These are phyloP conservation scores for Aspergillus intermedius DNA, from an alignment of 2,329 filamentous ascomycete species.

Conservation along the genomic window DNA sequence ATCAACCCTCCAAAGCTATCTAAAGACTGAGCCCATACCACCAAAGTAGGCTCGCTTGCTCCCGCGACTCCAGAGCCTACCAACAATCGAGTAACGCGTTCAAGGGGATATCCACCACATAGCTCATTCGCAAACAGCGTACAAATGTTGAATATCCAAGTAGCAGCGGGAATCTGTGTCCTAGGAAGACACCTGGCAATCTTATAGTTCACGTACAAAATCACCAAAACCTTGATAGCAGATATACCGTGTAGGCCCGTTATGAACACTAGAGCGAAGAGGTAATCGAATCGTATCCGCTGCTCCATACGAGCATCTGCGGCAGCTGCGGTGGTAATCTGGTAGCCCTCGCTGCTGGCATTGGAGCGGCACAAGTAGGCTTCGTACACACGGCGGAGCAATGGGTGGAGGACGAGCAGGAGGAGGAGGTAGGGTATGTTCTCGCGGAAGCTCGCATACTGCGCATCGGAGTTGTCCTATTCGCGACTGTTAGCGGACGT, in stretches of 20 bases:
- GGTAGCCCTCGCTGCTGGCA: too few relatives aligned
- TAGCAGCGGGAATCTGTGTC: constrained; percentile 63
- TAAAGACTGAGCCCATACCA: constrained; percentile 62
- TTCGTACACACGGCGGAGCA: constrained; percentile 69
- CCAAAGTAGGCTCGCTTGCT: constrained; percentile 40
- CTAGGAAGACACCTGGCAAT: constrained; percentile 68
- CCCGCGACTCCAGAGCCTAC: constrained; percentile 22
- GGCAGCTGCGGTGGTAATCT: constrained; percentile 10
- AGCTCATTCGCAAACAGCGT: constrained; percentile 88
- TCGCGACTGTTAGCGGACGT: constrained; percentile 11
- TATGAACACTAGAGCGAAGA: constrained; percentile 75
- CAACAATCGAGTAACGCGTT: constrained; percentile 53
- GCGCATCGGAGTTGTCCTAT: constrained; percentile 80
- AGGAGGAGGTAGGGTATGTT: constrained; percentile 76
- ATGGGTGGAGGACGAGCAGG: constrained; percentile 70
- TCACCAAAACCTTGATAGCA: constrained; percentile 69
- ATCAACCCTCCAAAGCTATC: constrained; percentile 80
- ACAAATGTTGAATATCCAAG: constrained; percentile 84
- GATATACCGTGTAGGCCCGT: constrained; percentile 78
- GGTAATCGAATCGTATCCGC: constrained; percentile 73
- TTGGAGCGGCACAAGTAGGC: constrained; percentile 38
- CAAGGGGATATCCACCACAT: constrained; percentile 67
- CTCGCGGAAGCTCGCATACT: constrained; percentile 76
- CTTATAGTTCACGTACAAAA: constrained; percentile 75
- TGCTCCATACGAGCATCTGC: constrained; percentile 58